phyloP scores from a whole-genome alignment of 345 rosid genomes.

The Bruguiera sexangula region DNA sequence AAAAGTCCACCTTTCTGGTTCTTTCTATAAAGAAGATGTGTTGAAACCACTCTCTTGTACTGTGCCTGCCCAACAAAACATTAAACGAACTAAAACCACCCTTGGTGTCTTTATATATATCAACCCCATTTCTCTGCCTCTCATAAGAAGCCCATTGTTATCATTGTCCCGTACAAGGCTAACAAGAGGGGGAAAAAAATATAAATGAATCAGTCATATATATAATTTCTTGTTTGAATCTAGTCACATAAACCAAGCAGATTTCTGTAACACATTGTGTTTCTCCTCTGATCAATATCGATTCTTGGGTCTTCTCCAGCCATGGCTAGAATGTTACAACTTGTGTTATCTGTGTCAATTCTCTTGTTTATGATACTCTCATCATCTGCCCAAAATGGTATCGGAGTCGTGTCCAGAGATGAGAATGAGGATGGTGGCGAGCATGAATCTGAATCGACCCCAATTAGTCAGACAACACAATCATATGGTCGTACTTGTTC shows the following conservation, averaged over 20 bases:
- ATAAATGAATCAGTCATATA: too few species aligned
- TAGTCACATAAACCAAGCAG: neutral
- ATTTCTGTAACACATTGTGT: too few species aligned
- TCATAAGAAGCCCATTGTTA: neutral
- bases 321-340: constrained; percentile 1
- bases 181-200: neutral
- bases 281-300: too few species aligned
- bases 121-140: neutral
- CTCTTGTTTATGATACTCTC: constrained; percentile 12
- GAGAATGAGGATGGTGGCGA: too few species aligned
- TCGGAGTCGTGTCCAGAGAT: too few species aligned
- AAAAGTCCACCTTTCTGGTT: too few species aligned
- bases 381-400: constrained; percentile 1
- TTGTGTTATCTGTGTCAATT: neutral
- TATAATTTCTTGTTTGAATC: neutral
- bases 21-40: too few species aligned
- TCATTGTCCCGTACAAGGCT: neutral
- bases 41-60: neutral
- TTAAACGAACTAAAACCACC: constrained; percentile 3
- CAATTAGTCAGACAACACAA: too few species aligned
- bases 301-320: neutral
- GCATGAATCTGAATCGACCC: too few species aligned
- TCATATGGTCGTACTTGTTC: constrained; percentile 56
- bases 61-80: neutral
- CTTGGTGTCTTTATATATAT: neutral